Base-by-base conservation (phyloP, 2,329 filamentous ascomycete genomes). In the Sclerotiophoma versabilis region DNA sequence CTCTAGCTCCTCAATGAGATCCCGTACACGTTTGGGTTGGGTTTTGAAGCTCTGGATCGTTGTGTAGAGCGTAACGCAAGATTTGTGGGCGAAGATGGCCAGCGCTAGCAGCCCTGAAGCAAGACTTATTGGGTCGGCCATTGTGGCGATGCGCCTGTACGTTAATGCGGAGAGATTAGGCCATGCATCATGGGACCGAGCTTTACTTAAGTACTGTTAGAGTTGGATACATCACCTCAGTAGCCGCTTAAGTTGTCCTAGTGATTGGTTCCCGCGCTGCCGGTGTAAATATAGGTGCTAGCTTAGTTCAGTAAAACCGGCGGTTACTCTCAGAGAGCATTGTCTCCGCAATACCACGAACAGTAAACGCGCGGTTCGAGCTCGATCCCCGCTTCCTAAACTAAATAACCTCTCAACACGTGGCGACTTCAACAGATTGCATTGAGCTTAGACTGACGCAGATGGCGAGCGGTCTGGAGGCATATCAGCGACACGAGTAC, bases 81-180 rank as follows among this genome's bases (percentile, higher is more conserved):
- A 59, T 37, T 58, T 47, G 37, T 54, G 45, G 25, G 55, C 50
- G 32, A 61, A 59, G 11, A 49, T 49, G 9, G 39, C 51, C 17
- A 61, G 41, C 26, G 55, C 48, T 5, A 63, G 36, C 2, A 63
- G 14, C 2, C 58, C 55, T 46, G 57, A 62, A 39, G 53, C 47
- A 27, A 55, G 45, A 44, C 49, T 53, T 23, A 62, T 54, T 33
- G 53, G 52, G 29, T 62, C 50, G 8, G 57, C 59, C 50, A 62
- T 62, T 12, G 34, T 19, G 30, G 55, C 38, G 26, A 46, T 37
- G 39, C 17, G n/a, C 38, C 12, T 32, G n/a, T 14, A 38, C 27
- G 14, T 25, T 17, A 43, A 20, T 36, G 26, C 14, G 33, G 42
- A 32, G 36, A 42, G 33, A 42, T 25, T 49, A 20, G 15, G 12